phyloP scores from a whole-genome alignment of 805 yeast species.

The Grigorovia humatica region DNA sequence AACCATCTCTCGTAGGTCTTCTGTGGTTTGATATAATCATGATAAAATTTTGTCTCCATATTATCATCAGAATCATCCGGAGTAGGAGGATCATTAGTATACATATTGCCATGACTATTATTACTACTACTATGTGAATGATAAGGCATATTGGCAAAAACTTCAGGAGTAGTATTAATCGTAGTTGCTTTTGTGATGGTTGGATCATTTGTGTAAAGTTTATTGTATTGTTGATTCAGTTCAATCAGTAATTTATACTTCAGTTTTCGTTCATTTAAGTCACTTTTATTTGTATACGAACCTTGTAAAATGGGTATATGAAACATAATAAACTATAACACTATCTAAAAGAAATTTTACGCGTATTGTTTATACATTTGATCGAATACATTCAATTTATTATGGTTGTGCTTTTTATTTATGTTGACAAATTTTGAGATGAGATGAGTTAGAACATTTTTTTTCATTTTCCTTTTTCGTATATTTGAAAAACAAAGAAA shows the following conservation, averaged over 20 bases:
- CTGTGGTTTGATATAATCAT: conserved; percentile 25
- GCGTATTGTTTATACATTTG: too few species aligned
- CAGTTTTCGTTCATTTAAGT: conserved; percentile 17
- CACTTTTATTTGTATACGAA: conserved; percentile 9
- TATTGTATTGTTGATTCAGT: conserved; percentile 10
- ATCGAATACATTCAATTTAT: neutral
- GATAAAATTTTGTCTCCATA: conserved; percentile 17
- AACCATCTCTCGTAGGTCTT: conserved; percentile 25
- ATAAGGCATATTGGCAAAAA: too few species aligned
- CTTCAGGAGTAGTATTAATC: neutral
- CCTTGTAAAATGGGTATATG: conserved; percentile 14
- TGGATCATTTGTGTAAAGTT: conserved; percentile 1
- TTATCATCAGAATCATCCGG: conserved; percentile 11
- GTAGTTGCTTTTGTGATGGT: neutral
- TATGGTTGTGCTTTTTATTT: neutral
- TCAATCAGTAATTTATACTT: conserved; percentile 21
- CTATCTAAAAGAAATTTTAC: neutral
- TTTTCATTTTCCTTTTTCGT: neutral
- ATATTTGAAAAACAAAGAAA: too few species aligned
- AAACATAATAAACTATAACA: conserved; percentile 13
- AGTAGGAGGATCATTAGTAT: conserved; percentile 7
- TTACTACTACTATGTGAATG: too few species aligned
- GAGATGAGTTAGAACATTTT: neutral
- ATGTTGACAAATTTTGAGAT: neutral
- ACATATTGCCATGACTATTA: neutral